Evolutionary conservation across 1,139 yeast species (phyloP).

Genomic region (Debaryomycetaceae sp.): DNA sequence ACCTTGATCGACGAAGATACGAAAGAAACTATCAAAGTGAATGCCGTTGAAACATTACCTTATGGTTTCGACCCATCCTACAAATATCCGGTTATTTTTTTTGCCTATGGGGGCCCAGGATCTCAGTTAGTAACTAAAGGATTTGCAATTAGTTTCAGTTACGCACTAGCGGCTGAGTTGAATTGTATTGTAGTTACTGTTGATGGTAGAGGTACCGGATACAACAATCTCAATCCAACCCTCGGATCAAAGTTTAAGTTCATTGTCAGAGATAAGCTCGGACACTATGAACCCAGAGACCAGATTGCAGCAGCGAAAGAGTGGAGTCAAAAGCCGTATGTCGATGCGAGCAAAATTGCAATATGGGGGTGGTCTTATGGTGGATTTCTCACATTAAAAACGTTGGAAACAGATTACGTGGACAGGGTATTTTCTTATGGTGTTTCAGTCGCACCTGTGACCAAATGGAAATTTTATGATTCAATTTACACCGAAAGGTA

Average conservation of each 20-base stretch:
- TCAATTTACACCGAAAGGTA: conserved; percentile 77
- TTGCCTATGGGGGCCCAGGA: conserved; percentile 82
- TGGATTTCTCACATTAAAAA: conserved; percentile 72
- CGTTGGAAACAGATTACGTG: conserved; percentile 63
- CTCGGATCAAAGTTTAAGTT: conserved; percentile 53
- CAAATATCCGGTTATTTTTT: conserved; percentile 69
- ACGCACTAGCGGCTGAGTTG: conserved; percentile 64
- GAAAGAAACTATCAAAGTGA: conserved; percentile 42
- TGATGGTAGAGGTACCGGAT: conserved; percentile 84
- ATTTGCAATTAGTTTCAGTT: conserved; percentile 56
- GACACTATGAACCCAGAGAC: conserved; percentile 66
- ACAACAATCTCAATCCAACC: conserved; percentile 38
- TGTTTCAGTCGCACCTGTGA: conserved; percentile 78
- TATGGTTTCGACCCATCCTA: conserved; percentile 50
- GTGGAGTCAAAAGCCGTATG: conserved; percentile 54
- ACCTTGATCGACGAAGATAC: conserved; percentile 45
- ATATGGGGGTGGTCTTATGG: conserved; percentile 89
- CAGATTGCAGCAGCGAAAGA: conserved; percentile 66
- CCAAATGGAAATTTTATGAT: conserved; percentile 74
- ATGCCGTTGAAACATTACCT: conserved; percentile 64
- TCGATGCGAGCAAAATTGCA: conserved; percentile 58
- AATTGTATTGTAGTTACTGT: conserved; percentile 74
- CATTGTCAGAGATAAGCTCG: conserved; percentile 62
- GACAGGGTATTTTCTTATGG: conserved; percentile 62
- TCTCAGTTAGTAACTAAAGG: conserved; percentile 61